These are phyloP conservation scores for Dendrobium chrysotoxum DNA, from an alignment of 106 monocot genomes.

Conservation along the genomic window DNA sequence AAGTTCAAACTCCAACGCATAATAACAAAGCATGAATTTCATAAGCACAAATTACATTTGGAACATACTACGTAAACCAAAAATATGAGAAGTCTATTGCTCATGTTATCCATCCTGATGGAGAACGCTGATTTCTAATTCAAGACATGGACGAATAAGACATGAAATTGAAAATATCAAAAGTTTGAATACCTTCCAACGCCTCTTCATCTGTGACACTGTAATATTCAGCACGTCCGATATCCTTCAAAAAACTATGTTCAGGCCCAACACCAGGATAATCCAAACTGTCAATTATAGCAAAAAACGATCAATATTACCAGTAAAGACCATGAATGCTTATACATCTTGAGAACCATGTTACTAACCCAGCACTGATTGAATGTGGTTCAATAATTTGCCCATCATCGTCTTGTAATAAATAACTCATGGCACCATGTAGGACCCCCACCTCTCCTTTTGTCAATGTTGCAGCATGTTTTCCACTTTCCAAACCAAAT, in stretches of 20 bases:
- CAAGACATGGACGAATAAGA: not conserved
- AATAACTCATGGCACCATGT: constrained; percentile 70
- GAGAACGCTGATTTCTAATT: not conserved
- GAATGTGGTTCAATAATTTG: constrained; percentile 75
- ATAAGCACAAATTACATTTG: not conserved
- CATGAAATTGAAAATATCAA: not conserved
- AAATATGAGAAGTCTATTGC: not conserved
- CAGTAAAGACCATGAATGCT: not conserved
- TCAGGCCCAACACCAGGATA: constrained; percentile 98
- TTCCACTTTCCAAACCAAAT: constrained; percentile 51
- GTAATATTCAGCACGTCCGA: constrained; percentile 92
- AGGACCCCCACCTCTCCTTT: constrained; percentile 67
- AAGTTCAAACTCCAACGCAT: not conserved
- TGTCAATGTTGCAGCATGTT: constrained; percentile 67
- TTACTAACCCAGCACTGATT: constrained; percentile 69
- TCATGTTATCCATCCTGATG: not conserved
- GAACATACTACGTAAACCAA: not conserved
- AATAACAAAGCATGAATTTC: not conserved
- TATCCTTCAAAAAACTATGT: constrained; percentile 86
- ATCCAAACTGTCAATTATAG: constrained; percentile 48
- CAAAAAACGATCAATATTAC: constrained; percentile 13
- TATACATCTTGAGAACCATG: not conserved
- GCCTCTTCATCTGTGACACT: constrained; percentile 88
- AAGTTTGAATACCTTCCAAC: constrained; percentile 53
- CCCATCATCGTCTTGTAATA: constrained; percentile 76